A percentile compares a stretch with the other conserved stretches of the same genome.
Conservation (phyloP, 2,329 filamentous ascomycete species). For the Calonectria hawksworthii region DNA sequence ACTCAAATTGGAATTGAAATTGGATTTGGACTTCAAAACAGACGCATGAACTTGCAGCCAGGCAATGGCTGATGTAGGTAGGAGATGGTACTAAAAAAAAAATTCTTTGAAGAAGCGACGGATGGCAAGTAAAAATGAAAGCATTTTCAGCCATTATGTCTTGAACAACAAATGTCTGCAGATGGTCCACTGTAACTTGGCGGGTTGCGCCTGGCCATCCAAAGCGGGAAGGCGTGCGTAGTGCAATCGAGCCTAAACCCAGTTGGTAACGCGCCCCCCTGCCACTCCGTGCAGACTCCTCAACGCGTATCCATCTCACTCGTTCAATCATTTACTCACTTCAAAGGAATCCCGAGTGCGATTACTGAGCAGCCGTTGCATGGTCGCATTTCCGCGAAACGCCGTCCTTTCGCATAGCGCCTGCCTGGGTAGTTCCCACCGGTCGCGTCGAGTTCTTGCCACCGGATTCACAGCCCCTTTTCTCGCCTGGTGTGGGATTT, state of each 20-base stretch:
- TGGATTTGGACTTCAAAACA: neutral
- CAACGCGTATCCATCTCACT: constrained; percentile 32
- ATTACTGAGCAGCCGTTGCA: constrained; percentile 31
- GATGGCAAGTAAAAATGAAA: neutral
- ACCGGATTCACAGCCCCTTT: neutral
- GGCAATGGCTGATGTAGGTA: neutral
- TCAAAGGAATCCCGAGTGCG: constrained; percentile 33
- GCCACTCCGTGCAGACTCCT: constrained; percentile 32
- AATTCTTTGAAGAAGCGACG: neutral
- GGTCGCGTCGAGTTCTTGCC: neutral
- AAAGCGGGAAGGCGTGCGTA: constrained; percentile 25
- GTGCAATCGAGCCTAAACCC: constrained; percentile 26
- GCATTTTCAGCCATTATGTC: neutral
- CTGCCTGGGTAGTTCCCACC: constrained; percentile 25
- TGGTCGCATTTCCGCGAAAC: constrained; percentile 25
- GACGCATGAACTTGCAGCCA: neutral
- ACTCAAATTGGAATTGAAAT: neutral
- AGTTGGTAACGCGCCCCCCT: constrained; percentile 33
- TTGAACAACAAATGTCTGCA: constrained; percentile 6
- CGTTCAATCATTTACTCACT: constrained; percentile 31
- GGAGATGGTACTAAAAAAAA: neutral
- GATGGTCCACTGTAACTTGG: constrained; percentile 16
- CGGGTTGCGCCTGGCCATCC: constrained; percentile 14
- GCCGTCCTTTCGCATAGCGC: constrained; percentile 8
- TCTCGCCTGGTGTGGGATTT: neutral